phyloP scores from a whole-genome alignment of 2,329 filamentous ascomycete species.

The Dothistroma septosporum region DNA sequence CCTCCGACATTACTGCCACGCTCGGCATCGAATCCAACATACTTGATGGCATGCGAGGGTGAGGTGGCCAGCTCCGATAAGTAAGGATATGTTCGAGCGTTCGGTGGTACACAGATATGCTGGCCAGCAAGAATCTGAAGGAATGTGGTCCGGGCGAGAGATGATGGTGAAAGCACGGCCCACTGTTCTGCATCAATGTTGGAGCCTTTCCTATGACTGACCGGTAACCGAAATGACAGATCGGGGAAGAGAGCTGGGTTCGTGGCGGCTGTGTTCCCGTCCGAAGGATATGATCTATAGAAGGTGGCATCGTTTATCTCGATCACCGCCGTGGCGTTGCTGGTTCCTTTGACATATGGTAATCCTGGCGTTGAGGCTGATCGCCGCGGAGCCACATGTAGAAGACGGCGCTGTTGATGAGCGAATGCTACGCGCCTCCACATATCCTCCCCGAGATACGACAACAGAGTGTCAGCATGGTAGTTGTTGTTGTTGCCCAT shows the following conservation, averaged over 20 bases:
- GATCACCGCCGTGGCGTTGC: conserved; percentile 41
- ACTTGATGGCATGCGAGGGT: conserved; percentile 69
- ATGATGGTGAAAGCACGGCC: conserved; percentile 77
- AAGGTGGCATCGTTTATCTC: conserved; percentile 76
- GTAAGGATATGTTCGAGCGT: conserved; percentile 72
- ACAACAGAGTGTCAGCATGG: background rate
- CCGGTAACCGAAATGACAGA: conserved; percentile 66
- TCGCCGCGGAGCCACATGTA: conserved; percentile 8
- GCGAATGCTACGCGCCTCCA: conserved; percentile 1
- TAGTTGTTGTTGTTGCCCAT: background rate
- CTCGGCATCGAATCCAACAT: conserved; percentile 85
- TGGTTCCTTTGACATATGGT: background rate
- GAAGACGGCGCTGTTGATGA: conserved; percentile 17
- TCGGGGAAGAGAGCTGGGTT: conserved; percentile 53
- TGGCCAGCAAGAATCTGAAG: conserved; percentile 73
- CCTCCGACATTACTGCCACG: conserved; percentile 52
- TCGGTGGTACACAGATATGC: conserved; percentile 70
- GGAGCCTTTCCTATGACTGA: conserved; percentile 28
- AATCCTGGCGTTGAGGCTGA: background rate
- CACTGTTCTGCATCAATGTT: conserved; percentile 56
- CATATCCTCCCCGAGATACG: conserved; percentile 3
- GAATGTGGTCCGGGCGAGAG: conserved; percentile 75
- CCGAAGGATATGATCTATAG: conserved; percentile 66
- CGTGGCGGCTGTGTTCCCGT: conserved; percentile 40
- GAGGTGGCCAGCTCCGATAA: conserved; percentile 57